phyloP scores from a whole-genome alignment of 1,139 yeast species.

The Nakaseomyces uthaithaninus region DNA sequence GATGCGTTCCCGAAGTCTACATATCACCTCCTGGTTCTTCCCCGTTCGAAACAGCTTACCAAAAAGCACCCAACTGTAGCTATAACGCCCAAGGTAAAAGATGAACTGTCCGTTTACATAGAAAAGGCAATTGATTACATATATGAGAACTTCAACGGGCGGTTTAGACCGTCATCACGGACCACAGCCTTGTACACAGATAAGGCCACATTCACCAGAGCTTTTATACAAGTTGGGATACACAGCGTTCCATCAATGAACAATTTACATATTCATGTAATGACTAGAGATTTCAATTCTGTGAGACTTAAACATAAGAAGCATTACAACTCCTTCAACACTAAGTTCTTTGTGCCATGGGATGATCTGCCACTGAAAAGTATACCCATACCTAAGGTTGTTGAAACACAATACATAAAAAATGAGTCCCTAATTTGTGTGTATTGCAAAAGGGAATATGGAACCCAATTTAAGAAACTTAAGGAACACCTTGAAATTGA shows the following conservation, averaged over 20 bases:
- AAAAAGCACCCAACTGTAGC: constrained; percentile 47
- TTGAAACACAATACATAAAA: constrained; percentile 31
- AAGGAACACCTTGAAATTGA: constrained; percentile 45
- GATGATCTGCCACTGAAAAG: constrained; percentile 34
- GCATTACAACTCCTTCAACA: constrained; percentile 67
- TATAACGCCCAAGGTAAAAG: constrained; percentile 36
- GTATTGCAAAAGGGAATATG: constrained; percentile 42
- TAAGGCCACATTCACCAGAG: constrained; percentile 28
- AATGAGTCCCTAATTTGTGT: constrained; percentile 41
- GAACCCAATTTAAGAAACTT: constrained; percentile 40
- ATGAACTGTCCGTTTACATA: constrained; percentile 35
- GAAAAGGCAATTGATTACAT: constrained; percentile 39
- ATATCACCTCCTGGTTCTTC: constrained; percentile 55
- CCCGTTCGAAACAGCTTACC: constrained; percentile 40
- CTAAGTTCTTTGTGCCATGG: constrained; percentile 55
- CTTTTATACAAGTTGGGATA: constrained; percentile 51
- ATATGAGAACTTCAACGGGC: constrained; percentile 32
- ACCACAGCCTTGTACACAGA: constrained; percentile 12
- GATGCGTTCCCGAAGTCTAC: constrained; percentile 61
- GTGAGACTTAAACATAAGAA: constrained; percentile 47
- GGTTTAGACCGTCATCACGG: constrained; percentile 11
- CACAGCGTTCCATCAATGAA: constrained; percentile 64
- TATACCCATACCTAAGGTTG: constrained; percentile 18
- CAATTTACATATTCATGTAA: constrained; percentile 65
- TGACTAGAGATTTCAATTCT: constrained; percentile 57